Evolutionary conservation across 1,284 basidiomycete species (phyloP).

Genomic region (Schizophyllum amplum): DNA sequence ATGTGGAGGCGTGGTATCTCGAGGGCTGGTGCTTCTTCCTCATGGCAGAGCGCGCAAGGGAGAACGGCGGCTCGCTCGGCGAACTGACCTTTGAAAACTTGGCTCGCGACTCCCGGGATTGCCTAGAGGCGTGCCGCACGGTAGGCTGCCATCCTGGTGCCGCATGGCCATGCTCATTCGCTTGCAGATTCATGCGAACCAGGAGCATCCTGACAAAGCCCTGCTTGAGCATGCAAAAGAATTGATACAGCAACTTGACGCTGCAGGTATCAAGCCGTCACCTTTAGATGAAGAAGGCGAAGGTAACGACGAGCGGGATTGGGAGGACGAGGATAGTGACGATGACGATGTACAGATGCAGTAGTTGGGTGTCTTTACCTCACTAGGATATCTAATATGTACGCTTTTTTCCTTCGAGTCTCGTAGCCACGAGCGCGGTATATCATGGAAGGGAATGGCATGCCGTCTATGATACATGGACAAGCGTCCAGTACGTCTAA

Average conservation of each 20-base stretch:
- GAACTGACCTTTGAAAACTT: constrained; percentile 70
- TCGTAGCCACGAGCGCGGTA: background rate
- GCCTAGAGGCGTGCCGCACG: constrained; percentile 74
- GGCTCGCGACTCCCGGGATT: constrained; percentile 72
- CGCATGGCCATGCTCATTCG: too few relatives aligned
- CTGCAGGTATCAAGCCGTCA: constrained; percentile 60
- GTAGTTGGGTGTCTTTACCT: background rate
- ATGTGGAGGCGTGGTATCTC: constrained; percentile 92
- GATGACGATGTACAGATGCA: constrained; percentile 25
- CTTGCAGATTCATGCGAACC: constrained; percentile 63
- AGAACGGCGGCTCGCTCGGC: constrained; percentile 47
- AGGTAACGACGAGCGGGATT: constrained; percentile 45
- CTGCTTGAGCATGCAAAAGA: constrained; percentile 74
- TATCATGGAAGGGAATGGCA: constrained; percentile 45
- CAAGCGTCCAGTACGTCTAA: background rate
- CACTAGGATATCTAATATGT: too few relatives aligned
- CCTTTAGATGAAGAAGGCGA: constrained; percentile 46
- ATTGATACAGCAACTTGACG: constrained; percentile 62
- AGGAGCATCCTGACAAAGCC: constrained; percentile 73
- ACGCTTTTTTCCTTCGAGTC: too few relatives aligned
- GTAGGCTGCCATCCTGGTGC: constrained; percentile 35
- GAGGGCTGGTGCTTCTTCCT: constrained; percentile 92
- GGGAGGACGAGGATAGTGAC: constrained; percentile 44
- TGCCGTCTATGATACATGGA: constrained; percentile 3
- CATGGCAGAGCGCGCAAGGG: constrained; percentile 59